phyloP scores from a whole-genome alignment of 257 asterid genomes.

The Fraxinus cuspidata region DNA sequence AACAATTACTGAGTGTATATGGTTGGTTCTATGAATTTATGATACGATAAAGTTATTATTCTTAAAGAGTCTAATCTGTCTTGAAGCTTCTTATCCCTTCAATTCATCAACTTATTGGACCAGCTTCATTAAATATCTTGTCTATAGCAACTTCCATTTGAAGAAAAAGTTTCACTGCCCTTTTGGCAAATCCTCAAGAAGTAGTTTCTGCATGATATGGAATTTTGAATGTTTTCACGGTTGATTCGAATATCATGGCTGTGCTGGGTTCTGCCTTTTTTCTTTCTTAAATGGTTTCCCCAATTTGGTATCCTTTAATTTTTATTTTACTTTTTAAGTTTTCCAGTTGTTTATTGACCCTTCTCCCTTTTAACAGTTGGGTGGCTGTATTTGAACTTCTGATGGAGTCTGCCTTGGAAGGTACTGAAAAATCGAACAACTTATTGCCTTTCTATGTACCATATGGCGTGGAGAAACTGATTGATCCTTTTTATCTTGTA shows the following conservation, averaged over 20 bases:
- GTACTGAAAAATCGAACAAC: slow-evolving; percentile 20
- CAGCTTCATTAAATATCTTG: too few relatives aligned
- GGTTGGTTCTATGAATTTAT: neutral
- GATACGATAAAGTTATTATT: neutral
- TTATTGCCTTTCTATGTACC: slow-evolving; percentile 1
- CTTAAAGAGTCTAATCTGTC: slow-evolving; percentile 6
- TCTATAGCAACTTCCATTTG: too few relatives aligned
- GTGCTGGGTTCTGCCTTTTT: too few relatives aligned
- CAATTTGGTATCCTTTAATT: neutral
- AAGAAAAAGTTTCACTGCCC: too few relatives aligned
- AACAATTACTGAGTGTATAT: neutral
- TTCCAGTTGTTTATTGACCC: too few relatives aligned
- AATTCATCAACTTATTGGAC: neutral
- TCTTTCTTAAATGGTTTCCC: too few relatives aligned
- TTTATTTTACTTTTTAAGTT: too few relatives aligned
- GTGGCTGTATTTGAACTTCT: slow-evolving; percentile 63
- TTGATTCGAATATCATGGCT: neutral
- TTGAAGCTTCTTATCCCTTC: neutral
- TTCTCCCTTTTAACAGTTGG: slow-evolving; percentile 40
- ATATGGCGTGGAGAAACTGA: neutral
- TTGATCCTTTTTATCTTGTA: neutral
- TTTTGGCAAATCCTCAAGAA: neutral
- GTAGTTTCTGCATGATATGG: neutral
- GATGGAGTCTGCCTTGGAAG: slow-evolving; percentile 7
- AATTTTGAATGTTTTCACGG: neutral